A percentile compares a stretch with the other conserved stretches of the same genome.
Conservation (phyloP, 768 basidiomycete genomes). For the Pleurotus cornucopiae region DNA sequence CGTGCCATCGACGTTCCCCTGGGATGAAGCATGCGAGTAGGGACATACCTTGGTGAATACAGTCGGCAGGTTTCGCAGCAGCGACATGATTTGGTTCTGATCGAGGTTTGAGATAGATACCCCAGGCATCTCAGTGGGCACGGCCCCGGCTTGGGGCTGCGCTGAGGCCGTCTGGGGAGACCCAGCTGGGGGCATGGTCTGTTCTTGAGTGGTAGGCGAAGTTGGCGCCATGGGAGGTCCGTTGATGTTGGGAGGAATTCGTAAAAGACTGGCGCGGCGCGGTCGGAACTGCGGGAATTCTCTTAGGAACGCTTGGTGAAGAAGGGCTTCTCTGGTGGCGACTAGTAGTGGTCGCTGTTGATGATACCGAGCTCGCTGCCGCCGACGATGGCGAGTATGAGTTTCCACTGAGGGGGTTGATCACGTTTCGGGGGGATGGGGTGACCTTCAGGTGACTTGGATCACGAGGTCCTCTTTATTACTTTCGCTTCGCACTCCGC, state of each 20-base stretch:
- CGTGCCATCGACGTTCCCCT: neutral
- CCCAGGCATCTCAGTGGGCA: neutral
- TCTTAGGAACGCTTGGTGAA: too few species aligned
- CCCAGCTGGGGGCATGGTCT: neutral
- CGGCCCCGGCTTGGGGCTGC: neutral
- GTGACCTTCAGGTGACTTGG: constrained; percentile 9
- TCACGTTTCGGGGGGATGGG: constrained; percentile 1
- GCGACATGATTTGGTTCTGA: constrained; percentile 51
- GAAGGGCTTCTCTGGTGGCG: too few species aligned
- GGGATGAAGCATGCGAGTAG: neutral
- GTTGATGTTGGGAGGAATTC: too few species aligned
- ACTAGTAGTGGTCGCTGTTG: neutral
- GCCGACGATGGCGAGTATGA: neutral
- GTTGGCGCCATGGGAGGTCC: neutral
- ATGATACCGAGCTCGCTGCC: neutral
- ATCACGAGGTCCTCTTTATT: constrained; percentile 9
- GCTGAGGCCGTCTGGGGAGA: neutral
- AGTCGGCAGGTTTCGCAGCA: constrained; percentile 52
- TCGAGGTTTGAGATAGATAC: constrained; percentile 29
- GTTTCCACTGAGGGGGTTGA: constrained; percentile 2
- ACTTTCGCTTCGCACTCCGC: neutral
- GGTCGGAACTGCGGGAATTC: too few species aligned
- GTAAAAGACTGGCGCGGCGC: too few species aligned
- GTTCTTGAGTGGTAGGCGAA: neutral
- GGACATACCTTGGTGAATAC: constrained; percentile 53